Conservation (phyloP, 306 rosid genomes). For the Prunus mongolica region DNA sequence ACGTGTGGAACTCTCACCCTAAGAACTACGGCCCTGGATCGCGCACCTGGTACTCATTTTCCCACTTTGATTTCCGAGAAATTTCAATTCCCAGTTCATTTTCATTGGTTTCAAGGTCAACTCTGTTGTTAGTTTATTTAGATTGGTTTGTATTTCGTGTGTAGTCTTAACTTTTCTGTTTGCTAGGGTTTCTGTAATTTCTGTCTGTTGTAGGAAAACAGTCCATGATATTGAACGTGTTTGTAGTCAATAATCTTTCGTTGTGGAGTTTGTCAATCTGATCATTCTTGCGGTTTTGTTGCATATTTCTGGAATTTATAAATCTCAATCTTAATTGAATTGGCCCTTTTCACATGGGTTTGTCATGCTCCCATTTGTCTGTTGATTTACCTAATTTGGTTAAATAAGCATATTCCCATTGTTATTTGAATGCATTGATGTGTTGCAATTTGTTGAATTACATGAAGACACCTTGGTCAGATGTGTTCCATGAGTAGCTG, state of each 20-base stretch:
- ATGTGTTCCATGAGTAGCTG: no score
- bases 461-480: no score
- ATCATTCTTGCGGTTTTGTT: background rate
- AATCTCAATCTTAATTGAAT: no score
- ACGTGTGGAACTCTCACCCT: slow-evolving; percentile 93
- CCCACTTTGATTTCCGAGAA: background rate
- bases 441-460: background rate
- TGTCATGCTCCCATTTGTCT: background rate
- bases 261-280: background rate
- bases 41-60: slow-evolving; percentile 61
- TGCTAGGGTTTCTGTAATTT: background rate
- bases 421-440: background rate
- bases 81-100: background rate
- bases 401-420: background rate
- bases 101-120: background rate
- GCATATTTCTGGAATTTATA: no score
- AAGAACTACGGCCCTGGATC: slow-evolving; percentile 94
- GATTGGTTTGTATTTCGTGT: background rate
- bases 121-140: background rate
- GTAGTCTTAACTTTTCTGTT: background rate
- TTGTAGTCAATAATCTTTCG: no score
- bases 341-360: no score
- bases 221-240: background rate
- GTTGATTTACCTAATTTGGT: background rate
- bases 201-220: background rate